Conservation (phyloP, 2,329 filamentous ascomycete species). For the Penicillium fuscoglaucum region DNA sequence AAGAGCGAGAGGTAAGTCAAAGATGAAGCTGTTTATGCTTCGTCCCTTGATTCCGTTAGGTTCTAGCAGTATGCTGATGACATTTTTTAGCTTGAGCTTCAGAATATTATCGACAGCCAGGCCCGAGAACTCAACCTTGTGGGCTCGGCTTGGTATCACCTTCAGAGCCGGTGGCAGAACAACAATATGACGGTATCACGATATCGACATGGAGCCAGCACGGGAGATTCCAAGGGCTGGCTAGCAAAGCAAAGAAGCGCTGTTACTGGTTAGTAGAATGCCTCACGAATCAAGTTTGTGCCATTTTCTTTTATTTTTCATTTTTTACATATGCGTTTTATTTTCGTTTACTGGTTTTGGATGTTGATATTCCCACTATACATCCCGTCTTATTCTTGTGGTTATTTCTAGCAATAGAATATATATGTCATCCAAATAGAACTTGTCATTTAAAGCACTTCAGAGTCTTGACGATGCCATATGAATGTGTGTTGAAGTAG, state of each 20-base stretch:
- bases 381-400: slow-evolving; percentile 9
- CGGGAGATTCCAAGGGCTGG: slow-evolving; percentile 46
- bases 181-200: slow-evolving; percentile 45
- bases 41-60: background rate
- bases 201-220: slow-evolving; percentile 40
- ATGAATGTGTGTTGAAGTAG: background rate
- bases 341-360: slow-evolving; percentile 4
- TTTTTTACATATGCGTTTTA: background rate
- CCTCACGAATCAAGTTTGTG: background rate
- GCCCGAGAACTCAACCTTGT: slow-evolving; percentile 48
- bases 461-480: background rate
- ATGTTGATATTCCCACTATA: slow-evolving; percentile 12
- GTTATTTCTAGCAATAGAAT: slow-evolving; percentile 9
- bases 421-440: background rate
- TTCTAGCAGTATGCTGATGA: slow-evolving; percentile 16
- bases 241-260: slow-evolving; percentile 46
- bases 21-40: background rate
- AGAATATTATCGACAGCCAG: slow-evolving; percentile 43
- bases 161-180: slow-evolving; percentile 48
- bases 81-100: slow-evolving; percentile 39
- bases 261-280: slow-evolving; percentile 38
- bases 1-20: slow-evolving; percentile 43
- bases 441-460: background rate
- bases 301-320: background rate
- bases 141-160: slow-evolving; percentile 50